Conservation (phyloP, 2,329 filamentous ascomycete species). For the Colletotrichum viniferum region DNA sequence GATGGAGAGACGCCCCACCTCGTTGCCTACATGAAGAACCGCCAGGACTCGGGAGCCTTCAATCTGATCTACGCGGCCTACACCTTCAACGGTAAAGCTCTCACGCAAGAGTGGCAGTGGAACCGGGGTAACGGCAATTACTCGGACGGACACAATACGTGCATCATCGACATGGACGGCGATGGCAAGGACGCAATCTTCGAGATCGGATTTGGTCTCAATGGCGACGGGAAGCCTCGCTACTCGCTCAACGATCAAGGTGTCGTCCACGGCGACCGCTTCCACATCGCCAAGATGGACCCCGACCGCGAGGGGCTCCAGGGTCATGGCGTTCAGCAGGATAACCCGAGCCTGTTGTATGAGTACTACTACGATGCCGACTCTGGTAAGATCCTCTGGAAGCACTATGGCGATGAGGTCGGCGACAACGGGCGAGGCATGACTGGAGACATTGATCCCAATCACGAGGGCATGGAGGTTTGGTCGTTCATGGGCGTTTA, state of each 20-base stretch:
- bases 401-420: constrained; percentile 11
- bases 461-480: constrained; percentile 22
- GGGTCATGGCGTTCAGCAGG: constrained; percentile 26
- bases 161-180: constrained; percentile 25
- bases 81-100: constrained; percentile 21
- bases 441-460: constrained; percentile 27
- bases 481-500: constrained; percentile 26
- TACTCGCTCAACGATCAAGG: constrained; percentile 23
- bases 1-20: constrained; percentile 22
- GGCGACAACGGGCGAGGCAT: background rate
- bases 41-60: constrained; percentile 11
- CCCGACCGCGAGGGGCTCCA: constrained; percentile 22
- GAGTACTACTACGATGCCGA: constrained; percentile 28
- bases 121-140: constrained; percentile 2
- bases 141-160: constrained; percentile 27
- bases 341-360: constrained; percentile 19
- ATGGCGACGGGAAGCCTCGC: constrained; percentile 23
- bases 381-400: constrained; percentile 22
- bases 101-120: constrained; percentile 26
- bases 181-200: constrained; percentile 24
- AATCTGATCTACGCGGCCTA: constrained; percentile 21
- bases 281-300: constrained; percentile 27
- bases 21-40: constrained; percentile 25
- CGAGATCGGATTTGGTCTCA: constrained; percentile 27
- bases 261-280: constrained; percentile 26